Base-by-base conservation (phyloP, 176 grass and related monocot species). In the Bromus sterilis region DNA sequence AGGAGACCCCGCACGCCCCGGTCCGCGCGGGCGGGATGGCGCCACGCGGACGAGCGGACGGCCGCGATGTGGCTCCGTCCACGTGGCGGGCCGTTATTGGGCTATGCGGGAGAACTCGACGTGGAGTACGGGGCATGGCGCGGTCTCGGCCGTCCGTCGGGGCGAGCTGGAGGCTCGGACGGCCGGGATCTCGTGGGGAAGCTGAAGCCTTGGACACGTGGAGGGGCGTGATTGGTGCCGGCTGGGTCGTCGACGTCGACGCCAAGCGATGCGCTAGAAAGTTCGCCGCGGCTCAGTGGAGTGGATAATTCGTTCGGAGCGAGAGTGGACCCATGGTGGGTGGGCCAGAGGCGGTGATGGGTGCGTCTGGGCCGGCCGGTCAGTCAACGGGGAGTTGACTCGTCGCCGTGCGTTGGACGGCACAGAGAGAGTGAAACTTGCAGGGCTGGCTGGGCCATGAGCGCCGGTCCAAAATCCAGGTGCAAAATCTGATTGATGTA, bases 21-120 rank as follows among this genome's bases (percentile, higher is more conserved):
- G 89, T 83, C 65, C 78, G 31, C 76, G 75, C 31, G 33, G 77
- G 66, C 31, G 36, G 16, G 80, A 92, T 92, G 31, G 1, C 4
- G 62, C 81, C 94, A 92, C 80, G 73, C 89, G 90, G 90, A 89
- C 6, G 1, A 40, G 16, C 86, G 42, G 81, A 98, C 92, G 95
- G 84, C 5, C 0, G 0, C 1, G 16, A 87, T 91, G 24, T 11
- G 8, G 30, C 0, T 0, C 0, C 0, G 0, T 67, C 74, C 89
- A 94, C 89, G 89, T 74, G 93, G 84, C 78, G 8, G 14, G 0
- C 1, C 13, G 0, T 44, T 4, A 94, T 1, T 94, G 89, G 92
- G 41, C 11, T 6, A 1, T 0, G 29, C 28, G 1, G 31, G 12
- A 2, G 42, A 4, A 0, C 90, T 81, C 76, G 92, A 89, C 89